Evolutionary conservation across 768 basidiomycete genomes (phyloP).

Genomic region (Suillus weaverae): DNA sequence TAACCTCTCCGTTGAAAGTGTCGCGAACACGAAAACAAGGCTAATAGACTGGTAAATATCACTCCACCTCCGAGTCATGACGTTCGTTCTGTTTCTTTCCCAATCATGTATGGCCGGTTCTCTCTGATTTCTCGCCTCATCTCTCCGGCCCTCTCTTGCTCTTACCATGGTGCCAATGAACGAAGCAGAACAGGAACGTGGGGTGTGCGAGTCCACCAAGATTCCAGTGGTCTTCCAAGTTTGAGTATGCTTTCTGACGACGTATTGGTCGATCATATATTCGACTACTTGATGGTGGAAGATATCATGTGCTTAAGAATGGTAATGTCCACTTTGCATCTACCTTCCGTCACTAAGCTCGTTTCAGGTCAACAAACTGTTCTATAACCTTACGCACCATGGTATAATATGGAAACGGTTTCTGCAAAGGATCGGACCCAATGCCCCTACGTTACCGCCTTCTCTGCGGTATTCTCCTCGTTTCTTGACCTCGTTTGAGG

Average conservation of each 20-base stretch:
- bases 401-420: conserved; percentile 70
- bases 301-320: conserved; percentile 39
- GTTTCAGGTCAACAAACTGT: conserved; percentile 54
- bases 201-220: conserved; percentile 24
- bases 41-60: conserved; percentile 20
- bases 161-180: background rate
- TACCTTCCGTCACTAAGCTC: background rate
- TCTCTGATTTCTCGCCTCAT: conserved; percentile 22
- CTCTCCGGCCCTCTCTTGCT: background rate
- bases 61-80: conserved; percentile 5
- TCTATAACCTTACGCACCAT: conserved; percentile 65
- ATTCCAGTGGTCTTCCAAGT: conserved; percentile 26
- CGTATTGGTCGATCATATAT: conserved; percentile 38
- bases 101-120: conserved; percentile 6
- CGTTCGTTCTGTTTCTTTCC: background rate
- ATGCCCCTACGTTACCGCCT: conserved; percentile 61
- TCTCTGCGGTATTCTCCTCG: conserved; percentile 45
- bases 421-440: conserved; percentile 52
- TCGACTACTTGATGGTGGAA: conserved; percentile 35
- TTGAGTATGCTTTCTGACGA: conserved; percentile 37
- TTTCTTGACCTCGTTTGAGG: conserved; percentile 37
- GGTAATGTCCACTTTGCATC: conserved; percentile 21
- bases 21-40: conserved; percentile 19
- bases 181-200: conserved; percentile 22
- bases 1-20: background rate